Conservation (phyloP, 139 green algal genomes). For the Edaphochlamys debaryana region DNA sequence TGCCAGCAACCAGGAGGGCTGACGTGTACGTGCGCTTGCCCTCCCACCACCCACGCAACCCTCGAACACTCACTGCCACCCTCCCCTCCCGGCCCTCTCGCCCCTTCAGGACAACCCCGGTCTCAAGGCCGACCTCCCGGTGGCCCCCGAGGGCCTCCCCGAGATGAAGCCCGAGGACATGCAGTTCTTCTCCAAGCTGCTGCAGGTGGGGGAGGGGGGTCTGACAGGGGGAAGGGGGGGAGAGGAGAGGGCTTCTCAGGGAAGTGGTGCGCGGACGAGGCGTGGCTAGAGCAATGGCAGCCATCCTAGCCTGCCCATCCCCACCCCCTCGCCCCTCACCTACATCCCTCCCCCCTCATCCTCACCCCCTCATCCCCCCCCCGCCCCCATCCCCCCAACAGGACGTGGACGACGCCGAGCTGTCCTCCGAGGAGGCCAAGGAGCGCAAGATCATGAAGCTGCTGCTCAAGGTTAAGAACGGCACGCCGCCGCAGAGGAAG, state of each 20-base stretch:
- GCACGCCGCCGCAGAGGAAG: constrained; percentile 98
- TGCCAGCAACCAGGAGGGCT: too few species aligned
- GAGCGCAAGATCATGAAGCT: constrained; percentile 99
- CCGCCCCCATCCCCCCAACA: constrained; percentile 37
- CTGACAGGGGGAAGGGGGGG: background rate
- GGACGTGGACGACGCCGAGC: constrained; percentile 90
- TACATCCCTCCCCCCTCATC: too few species aligned
- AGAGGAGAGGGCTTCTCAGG: background rate
- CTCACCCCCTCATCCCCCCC: too few species aligned
- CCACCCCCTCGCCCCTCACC: too few species aligned
- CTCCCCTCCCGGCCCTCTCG: too few species aligned
- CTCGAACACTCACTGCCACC: too few species aligned
- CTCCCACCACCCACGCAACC: too few species aligned
- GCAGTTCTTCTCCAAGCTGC: constrained; percentile 95
- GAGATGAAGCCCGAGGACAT: constrained; percentile 98
- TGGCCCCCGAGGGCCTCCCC: constrained; percentile 87
- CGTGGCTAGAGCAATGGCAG: too few species aligned
- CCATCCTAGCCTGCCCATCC: too few species aligned
- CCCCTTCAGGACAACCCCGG: constrained; percentile 31
- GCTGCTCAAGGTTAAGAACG: constrained; percentile 99
- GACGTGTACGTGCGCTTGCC: too few species aligned
- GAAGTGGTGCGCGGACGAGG: background rate
- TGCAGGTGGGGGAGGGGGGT: constrained; percentile 69
- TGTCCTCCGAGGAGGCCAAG: constrained; percentile 93
- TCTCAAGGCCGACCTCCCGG: constrained; percentile 47